Conservation (phyloP, 495 filamentous ascomycete species). For the Penicillium diatomitis region DNA sequence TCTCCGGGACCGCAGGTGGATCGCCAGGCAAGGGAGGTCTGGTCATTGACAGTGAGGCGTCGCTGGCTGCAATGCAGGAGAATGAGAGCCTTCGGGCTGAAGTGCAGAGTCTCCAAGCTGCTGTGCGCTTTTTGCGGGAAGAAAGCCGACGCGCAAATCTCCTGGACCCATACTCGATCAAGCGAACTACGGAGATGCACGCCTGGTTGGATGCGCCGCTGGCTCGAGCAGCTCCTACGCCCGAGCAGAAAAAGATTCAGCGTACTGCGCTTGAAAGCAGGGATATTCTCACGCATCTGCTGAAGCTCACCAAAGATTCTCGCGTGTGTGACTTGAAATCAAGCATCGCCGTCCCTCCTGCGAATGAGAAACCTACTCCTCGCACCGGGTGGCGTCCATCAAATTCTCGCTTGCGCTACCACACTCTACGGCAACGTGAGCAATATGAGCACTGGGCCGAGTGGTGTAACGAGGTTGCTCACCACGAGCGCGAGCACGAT, state of each 20-base stretch:
- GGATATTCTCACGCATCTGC: slow-evolving; percentile 61
- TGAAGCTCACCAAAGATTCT: slow-evolving; percentile 54
- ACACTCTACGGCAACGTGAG: slow-evolving; percentile 51
- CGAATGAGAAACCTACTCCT: slow-evolving; percentile 29
- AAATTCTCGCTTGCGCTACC: slow-evolving; percentile 47
- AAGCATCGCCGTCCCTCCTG: slow-evolving; percentile 22
- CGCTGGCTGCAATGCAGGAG: slow-evolving; percentile 56
- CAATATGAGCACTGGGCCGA: slow-evolving; percentile 51
- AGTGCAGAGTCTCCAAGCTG: slow-evolving; percentile 60
- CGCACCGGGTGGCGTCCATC: slow-evolving; percentile 52
- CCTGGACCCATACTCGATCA: slow-evolving; percentile 49
- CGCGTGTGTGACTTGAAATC: slow-evolving; percentile 47
- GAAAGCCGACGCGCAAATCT: slow-evolving; percentile 61
- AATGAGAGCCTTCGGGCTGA: slow-evolving; percentile 64
- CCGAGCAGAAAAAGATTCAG: slow-evolving; percentile 46
- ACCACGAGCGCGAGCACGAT: slow-evolving; percentile 36
- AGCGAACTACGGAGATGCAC: slow-evolving; percentile 42
- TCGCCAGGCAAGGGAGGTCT: slow-evolving; percentile 28
- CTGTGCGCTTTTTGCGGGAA: slow-evolving; percentile 69
- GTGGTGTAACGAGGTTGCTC: slow-evolving; percentile 49
- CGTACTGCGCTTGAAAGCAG: slow-evolving; percentile 57
- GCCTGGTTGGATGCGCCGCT: slow-evolving; percentile 60
- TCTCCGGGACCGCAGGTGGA: slow-evolving; percentile 44
- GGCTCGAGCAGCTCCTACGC: slow-evolving; percentile 30
- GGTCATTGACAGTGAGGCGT: slow-evolving; percentile 36